Percentiles rank a stretch among this genome's conserved stretches.
These are phyloP conservation scores for Vigna trinervia DNA, from an alignment of 306 rosid genomes.

Conservation along the genomic window DNA sequence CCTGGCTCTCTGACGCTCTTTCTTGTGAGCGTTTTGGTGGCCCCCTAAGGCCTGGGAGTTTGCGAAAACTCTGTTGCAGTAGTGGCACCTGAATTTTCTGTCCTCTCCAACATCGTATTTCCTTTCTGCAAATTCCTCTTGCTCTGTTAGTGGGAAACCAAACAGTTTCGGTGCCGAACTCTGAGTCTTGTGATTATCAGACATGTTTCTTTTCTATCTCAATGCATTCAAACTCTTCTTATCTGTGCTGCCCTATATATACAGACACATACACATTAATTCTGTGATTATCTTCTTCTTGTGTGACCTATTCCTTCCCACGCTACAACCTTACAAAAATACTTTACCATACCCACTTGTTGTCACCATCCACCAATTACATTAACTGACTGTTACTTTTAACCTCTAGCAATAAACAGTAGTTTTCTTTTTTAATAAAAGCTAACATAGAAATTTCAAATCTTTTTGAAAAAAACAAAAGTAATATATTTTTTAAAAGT, in stretches of 20 bases:
- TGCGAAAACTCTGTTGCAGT: conserved; percentile 60
- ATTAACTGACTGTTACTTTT: too few species aligned
- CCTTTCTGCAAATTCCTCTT: conserved; percentile 39
- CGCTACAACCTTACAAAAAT: background rate
- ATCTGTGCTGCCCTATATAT: conserved; percentile 20
- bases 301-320: background rate
- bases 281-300: background rate
- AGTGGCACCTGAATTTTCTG: conserved; percentile 68
- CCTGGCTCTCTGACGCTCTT: conserved; percentile 70
- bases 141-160: conserved; percentile 62
- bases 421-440: too few species aligned
- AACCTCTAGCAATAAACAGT: too few species aligned
- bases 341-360: background rate
- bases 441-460: too few species aligned
- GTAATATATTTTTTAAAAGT: too few species aligned
- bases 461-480: too few species aligned
- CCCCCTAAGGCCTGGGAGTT: conserved; percentile 82
- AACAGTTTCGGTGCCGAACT: conserved; percentile 56
- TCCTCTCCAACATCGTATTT: conserved; percentile 37
- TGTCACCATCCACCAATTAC: too few species aligned
- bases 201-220: conserved; percentile 36
- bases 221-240: background rate
- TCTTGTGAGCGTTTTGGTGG: conserved; percentile 84
- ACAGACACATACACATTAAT: background rate
- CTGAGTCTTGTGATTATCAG: conserved; percentile 25